Percentiles rank a stretch among this genome's conserved stretches.
Conservation (phyloP, 768 basidiomycete genomes). For the Trametes sanguinea region DNA sequence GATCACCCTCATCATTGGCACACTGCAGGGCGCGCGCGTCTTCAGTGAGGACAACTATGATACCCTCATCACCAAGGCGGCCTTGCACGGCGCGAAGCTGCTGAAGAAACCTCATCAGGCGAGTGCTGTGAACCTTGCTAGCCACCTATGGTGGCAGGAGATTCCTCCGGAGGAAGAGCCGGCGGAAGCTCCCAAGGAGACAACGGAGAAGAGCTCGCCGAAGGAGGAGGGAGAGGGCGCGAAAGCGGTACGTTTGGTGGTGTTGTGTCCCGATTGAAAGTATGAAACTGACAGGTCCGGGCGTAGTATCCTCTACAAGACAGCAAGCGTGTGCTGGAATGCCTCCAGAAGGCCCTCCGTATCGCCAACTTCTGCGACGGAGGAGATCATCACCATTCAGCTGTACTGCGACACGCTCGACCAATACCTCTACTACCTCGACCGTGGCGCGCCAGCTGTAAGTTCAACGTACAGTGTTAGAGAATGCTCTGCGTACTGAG, state of each 20-base stretch:
- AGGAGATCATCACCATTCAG: constrained; percentile 95
- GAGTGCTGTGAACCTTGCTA: constrained; percentile 90
- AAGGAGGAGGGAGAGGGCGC: constrained; percentile 48
- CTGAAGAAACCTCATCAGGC: constrained; percentile 99
- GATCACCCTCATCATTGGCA: constrained; percentile 94
- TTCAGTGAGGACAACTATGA: constrained; percentile 96
- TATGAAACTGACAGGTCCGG: no score
- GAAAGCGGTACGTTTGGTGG: constrained; percentile 32
- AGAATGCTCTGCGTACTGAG: neutral
- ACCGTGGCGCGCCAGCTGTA: constrained; percentile 89
- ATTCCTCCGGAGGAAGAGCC: constrained; percentile 51
- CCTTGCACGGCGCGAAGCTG: constrained; percentile 92
- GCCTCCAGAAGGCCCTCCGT: constrained; percentile 92
- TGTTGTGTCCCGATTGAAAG: neutral
- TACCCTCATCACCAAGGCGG: constrained; percentile 98
- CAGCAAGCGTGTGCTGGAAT: constrained; percentile 96
- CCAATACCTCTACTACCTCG: constrained; percentile 94
- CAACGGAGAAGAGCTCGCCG: constrained; percentile 33
- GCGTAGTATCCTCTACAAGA: constrained; percentile 83
- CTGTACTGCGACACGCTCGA: constrained; percentile 96
- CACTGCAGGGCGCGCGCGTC: constrained; percentile 85
- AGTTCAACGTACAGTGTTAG: constrained; percentile 33
- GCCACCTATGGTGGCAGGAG: constrained; percentile 99
- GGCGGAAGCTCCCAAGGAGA: constrained; percentile 30
- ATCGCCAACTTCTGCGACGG: constrained; percentile 97